Evolutionary conservation across 2,329 filamentous ascomycete genomes (phyloP).

Genomic region (Neofusicoccum laricinum): DNA sequence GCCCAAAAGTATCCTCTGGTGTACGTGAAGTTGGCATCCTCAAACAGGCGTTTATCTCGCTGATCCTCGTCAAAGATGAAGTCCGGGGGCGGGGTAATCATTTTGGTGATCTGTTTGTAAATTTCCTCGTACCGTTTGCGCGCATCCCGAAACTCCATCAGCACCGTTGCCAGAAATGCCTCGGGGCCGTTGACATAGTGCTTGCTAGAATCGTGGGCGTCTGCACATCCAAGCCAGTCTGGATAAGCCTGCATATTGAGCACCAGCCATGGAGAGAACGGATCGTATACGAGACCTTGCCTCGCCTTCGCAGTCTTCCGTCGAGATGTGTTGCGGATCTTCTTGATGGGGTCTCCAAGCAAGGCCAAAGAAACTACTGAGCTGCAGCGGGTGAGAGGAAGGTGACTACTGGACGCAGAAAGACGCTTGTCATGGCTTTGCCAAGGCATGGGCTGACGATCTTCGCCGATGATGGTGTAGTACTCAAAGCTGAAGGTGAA

Average conservation of each 20-base stretch:
- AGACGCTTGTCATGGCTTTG: slow-evolving; percentile 53
- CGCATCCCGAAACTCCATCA: slow-evolving; percentile 60
- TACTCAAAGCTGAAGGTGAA: slow-evolving; percentile 66
- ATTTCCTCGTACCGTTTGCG: slow-evolving; percentile 57
- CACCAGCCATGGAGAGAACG: slow-evolving; percentile 61
- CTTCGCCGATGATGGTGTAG: slow-evolving; percentile 58
- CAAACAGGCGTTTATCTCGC: slow-evolving; percentile 59
- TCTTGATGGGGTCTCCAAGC: slow-evolving; percentile 50
- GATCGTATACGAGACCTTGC: slow-evolving; percentile 55
- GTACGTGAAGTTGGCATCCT: slow-evolving; percentile 60
- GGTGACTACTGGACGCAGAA: slow-evolving; percentile 42
- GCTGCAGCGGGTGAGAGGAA: slow-evolving; percentile 59
- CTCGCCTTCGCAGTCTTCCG: slow-evolving; percentile 41
- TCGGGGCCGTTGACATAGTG: slow-evolving; percentile 60
- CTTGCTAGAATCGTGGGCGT: slow-evolving; percentile 55
- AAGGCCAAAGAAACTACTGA: slow-evolving; percentile 59
- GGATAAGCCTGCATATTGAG: slow-evolving; percentile 59
- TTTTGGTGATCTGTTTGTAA: slow-evolving; percentile 55
- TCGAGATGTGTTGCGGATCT: slow-evolving; percentile 49
- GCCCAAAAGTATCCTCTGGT: slow-evolving; percentile 63
- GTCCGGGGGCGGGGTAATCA: slow-evolving; percentile 58
- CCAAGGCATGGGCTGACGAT: slow-evolving; percentile 58
- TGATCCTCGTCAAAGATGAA: slow-evolving; percentile 59
- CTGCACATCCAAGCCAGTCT: slow-evolving; percentile 56
- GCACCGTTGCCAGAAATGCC: slow-evolving; percentile 58